phyloP scores from a whole-genome alignment of 345 rosid species.

The Microcos paniculata region DNA sequence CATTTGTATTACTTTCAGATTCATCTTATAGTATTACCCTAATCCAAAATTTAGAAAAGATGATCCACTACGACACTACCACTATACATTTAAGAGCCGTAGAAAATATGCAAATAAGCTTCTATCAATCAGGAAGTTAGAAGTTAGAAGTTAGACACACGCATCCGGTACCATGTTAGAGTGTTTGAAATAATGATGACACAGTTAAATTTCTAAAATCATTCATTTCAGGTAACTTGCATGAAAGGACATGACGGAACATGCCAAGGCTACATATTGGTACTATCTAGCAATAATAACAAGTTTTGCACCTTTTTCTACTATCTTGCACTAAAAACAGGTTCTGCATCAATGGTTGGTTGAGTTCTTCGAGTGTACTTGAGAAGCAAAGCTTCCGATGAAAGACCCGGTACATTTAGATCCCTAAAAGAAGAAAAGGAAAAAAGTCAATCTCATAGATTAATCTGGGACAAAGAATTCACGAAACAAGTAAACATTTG shows the following conservation, averaged over 20 bases:
- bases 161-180: not conserved
- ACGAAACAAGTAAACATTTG: not conserved
- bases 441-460: slow-evolving; percentile 3
- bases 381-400: slow-evolving; percentile 80
- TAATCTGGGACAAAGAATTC: not conserved
- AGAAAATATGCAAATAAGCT: no score
- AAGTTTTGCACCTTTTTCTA: slow-evolving; percentile 42
- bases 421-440: slow-evolving; percentile 50
- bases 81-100: no score
- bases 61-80: no score
- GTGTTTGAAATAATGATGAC: not conserved
- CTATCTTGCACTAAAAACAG: slow-evolving; percentile 74
- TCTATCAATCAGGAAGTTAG: no score
- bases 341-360: slow-evolving; percentile 60
- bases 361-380: slow-evolving; percentile 84
- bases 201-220: not conserved
- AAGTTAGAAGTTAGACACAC: no score
- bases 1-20: no score
- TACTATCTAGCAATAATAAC: slow-evolving; percentile 65
- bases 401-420: slow-evolving; percentile 75
- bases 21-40: no score
- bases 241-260: not conserved
- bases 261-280: not conserved
- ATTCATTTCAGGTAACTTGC: not conserved
- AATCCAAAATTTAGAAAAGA: no score